Conservation (phyloP, 441 rosid genomes). For the Lepidium campestre region DNA sequence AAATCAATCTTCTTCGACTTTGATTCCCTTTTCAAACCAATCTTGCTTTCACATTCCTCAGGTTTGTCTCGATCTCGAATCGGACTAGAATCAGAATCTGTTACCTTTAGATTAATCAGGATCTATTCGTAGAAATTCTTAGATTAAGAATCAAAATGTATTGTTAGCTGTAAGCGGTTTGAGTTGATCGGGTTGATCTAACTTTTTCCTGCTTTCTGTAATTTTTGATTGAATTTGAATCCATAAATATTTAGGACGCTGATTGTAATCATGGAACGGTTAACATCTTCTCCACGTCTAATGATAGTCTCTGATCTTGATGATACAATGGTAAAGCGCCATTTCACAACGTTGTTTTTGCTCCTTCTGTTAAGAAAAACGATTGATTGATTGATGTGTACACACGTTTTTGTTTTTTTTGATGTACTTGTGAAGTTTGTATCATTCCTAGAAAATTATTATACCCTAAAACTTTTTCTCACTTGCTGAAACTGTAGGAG, state of each 20-base stretch:
- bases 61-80: neutral
- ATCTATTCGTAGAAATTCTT: neutral
- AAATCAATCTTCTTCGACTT: neutral
- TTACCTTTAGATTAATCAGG: neutral
- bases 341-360: neutral
- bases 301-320: conserved; percentile 97
- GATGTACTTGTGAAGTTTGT: neutral
- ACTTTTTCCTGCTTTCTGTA: neutral
- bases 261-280: conserved; percentile 48
- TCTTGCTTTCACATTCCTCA: neutral
- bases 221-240: neutral
- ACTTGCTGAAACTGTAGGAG: too few species aligned
- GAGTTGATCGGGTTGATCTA: neutral
- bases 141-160: neutral
- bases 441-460: neutral
- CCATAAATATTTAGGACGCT: neutral
- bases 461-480: too few species aligned
- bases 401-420: neutral
- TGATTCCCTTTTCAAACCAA: neutral
- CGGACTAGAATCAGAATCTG: neutral
- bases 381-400: conserved; percentile 15
- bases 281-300: conserved; percentile 52
- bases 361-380: neutral
- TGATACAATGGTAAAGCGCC: conserved; percentile 61
- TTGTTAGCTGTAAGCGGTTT: neutral